phyloP scores from a whole-genome alignment of 805 yeast genomes.

The Lachancea sp. region DNA sequence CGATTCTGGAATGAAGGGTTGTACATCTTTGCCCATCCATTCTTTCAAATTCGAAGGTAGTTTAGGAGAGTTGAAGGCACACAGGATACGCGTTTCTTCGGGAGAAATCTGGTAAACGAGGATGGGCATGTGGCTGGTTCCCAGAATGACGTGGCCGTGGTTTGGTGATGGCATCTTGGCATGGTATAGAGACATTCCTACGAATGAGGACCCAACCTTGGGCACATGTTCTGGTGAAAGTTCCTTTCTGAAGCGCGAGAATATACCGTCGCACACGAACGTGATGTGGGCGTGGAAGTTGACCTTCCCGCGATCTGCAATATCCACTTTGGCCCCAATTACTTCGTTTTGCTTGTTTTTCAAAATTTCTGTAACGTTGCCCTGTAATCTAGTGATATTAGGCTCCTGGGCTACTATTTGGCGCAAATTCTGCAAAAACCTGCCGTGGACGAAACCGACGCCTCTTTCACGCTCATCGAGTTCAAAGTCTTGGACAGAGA shows the following conservation, averaged over 20 bases:
- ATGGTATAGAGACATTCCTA: conserved; percentile 70
- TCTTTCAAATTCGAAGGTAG: conserved; percentile 64
- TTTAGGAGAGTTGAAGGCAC: conserved; percentile 71
- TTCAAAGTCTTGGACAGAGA: conserved; percentile 50
- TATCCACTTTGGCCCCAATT: conserved; percentile 66
- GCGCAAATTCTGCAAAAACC: conserved; percentile 72
- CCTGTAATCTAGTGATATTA: conserved; percentile 75
- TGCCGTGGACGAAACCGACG: conserved; percentile 89
- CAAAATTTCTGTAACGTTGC: conserved; percentile 67
- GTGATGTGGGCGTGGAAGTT: conserved; percentile 57
- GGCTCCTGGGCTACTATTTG: conserved; percentile 58
- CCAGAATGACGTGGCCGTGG: conserved; percentile 87
- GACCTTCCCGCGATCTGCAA: conserved; percentile 36
- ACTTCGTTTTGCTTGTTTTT: conserved; percentile 51
- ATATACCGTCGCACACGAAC: conserved; percentile 86
- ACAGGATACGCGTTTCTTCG: conserved; percentile 77
- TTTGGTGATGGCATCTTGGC: conserved; percentile 68
- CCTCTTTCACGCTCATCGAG: conserved; percentile 55
- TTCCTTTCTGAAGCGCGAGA: conserved; percentile 82
- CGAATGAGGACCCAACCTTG: conserved; percentile 70
- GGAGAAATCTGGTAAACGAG: conserved; percentile 82
- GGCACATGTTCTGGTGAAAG: conserved; percentile 59
- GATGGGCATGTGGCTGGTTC: conserved; percentile 74
- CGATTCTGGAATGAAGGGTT: conserved; percentile 60
- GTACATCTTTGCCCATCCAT: conserved; percentile 55